A percentile compares a stretch with the other conserved stretches of the same genome.
Conservation (phyloP, 257 asterid genomes). For the Primulina eburnea region DNA sequence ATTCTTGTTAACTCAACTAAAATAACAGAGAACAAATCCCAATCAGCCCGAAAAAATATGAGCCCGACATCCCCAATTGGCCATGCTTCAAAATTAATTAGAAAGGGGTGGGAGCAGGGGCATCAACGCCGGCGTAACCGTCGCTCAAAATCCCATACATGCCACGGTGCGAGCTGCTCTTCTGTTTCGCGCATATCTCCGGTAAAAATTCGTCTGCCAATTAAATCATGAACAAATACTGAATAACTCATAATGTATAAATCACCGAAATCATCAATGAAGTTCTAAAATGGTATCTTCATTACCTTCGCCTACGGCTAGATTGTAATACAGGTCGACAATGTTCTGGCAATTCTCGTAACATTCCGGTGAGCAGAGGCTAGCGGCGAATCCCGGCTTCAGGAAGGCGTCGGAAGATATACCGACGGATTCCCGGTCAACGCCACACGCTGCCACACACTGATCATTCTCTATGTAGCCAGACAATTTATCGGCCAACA, state of each 20-base stretch:
- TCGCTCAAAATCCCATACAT: slow-evolving; percentile 60
- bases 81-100: not conserved
- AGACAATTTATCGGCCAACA: slow-evolving; percentile 53
- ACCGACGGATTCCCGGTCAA: slow-evolving; percentile 60
- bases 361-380: slow-evolving; percentile 66
- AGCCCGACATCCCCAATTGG: not conserved
- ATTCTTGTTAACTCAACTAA: not conserved
- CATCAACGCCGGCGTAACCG: slow-evolving; percentile 45
- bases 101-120: slow-evolving; percentile 35
- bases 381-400: slow-evolving; percentile 45
- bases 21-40: not conserved
- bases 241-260: not conserved
- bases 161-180: slow-evolving; percentile 52
- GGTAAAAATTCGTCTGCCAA: slow-evolving; percentile 66
- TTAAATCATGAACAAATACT: not conserved
- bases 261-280: not conserved
- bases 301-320: slow-evolving; percentile 87
- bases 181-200: slow-evolving; percentile 53
- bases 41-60: not conserved
- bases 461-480: slow-evolving; percentile 70
- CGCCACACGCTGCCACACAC: slow-evolving; percentile 68
- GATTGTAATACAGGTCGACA: slow-evolving; percentile 73
- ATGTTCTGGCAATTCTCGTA: slow-evolving; percentile 78
- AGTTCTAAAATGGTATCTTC: too few relatives aligned
- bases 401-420: slow-evolving; percentile 73